Evolutionary conservation across 2,329 filamentous ascomycete species (phyloP), one percentile per base, ranked within the genome.

Genomic region (Talaromyces sp.): DNA sequence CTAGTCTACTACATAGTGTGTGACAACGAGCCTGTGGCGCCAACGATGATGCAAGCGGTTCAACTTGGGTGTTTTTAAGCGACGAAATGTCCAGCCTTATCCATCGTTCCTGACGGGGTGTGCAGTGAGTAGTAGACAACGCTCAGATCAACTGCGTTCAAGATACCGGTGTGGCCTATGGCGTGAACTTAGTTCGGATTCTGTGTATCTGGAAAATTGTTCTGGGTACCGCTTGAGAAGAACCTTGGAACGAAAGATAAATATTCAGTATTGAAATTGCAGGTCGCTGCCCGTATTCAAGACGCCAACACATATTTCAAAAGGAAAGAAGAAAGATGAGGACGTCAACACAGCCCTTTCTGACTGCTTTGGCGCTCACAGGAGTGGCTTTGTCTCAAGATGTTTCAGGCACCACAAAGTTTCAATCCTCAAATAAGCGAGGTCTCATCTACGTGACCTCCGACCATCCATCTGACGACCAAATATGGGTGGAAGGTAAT

Each of bases 371-470:
- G 35, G 31, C 47, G 47, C 47, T 62, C 19, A 27, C 39, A 45
- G 25, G 22, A n/a, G 35, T 25, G 17, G 59, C 50, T 17, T 22
- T 58, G 4, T 41, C 58, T 33, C 63, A 49, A 9, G 63, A 58
- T 31, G 59, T 65, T 35, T 61, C 49, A 19, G 63, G 63, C 7
- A 62, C 49, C 13, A 65, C 63, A 3, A 65, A 45, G 19, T 65
- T 65, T 31, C 63, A 61, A 52, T 58, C 63, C 1, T 65, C 63
- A 8, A 43, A 25, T 1, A 65, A 65, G 58, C 59, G 63, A 25
- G 63, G 63, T 9, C 63, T 65, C 15, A 41, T 62, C 37, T 65
- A 65, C 31, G 58, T 65, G 11, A 27, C 63, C 5, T 62, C 59
- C 2, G 49, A 62, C 13, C 50, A 65, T n/a, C 41, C 49, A 22